A percentile compares a stretch with the other conserved stretches of the same genome.
phyloP scores from a whole-genome alignment of 148 eudicot species.

The Vaccinium macrocarpon region DNA sequence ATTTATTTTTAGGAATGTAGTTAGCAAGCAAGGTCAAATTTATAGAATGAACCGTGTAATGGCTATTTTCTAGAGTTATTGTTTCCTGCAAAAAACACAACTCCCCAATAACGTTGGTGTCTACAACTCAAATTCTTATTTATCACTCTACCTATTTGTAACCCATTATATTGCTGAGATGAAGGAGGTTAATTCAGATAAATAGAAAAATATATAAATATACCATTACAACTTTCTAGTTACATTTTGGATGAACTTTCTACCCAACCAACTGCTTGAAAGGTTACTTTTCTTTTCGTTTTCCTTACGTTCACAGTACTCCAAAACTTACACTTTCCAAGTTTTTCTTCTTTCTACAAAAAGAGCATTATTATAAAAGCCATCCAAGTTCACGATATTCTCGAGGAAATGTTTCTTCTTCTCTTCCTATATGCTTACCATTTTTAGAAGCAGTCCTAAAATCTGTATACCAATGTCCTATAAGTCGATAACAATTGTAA shows the following conservation, averaged over 20 bases:
- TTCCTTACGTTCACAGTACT: too few species aligned
- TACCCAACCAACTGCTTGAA: not conserved
- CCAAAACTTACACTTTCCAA: not conserved
- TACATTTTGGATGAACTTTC: not conserved
- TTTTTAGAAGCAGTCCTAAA: not conserved
- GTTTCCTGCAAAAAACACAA: not conserved
- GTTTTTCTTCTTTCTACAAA: not conserved
- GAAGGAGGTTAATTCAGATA: not conserved
- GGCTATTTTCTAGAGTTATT: not conserved
- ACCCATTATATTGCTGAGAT: not conserved
- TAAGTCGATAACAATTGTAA: not conserved
- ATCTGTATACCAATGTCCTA: not conserved
- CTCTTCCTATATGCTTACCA: not conserved
- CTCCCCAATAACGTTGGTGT: not conserved
- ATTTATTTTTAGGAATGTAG: not conserved
- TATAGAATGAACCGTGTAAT: not conserved
- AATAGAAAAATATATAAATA: too few species aligned
- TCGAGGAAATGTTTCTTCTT: not conserved
- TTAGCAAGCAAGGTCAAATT: not conserved
- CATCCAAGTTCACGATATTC: not conserved
- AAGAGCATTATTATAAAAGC: not conserved
- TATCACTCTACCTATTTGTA: not conserved
- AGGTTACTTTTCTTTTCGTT: too few species aligned
- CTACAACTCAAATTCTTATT: not conserved
- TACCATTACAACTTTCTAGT: not conserved